Conservation (phyloP, 2,329 filamentous ascomycete genomes). For the Fusarium clavum region DNA sequence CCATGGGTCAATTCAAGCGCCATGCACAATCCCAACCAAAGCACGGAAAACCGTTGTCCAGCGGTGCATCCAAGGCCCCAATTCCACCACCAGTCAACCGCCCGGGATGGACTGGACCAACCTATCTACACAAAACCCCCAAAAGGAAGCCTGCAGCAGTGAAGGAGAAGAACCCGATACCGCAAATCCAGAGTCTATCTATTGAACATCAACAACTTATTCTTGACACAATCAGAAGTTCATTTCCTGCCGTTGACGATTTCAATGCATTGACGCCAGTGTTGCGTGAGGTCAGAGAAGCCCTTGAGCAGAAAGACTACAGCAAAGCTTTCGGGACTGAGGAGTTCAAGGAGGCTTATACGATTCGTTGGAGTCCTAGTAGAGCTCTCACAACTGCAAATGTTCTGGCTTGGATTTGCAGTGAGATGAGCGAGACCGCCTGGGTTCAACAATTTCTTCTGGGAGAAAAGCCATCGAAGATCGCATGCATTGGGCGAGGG, state of each 20-base stretch:
- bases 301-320: constrained; percentile 16
- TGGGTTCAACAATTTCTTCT: constrained; percentile 5
- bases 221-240: constrained; percentile 17
- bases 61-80: constrained; percentile 15
- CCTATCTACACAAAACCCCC: constrained; percentile 11
- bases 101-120: constrained; percentile 16
- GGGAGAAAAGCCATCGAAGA: not conserved
- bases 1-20: constrained; percentile 13
- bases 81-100: constrained; percentile 14
- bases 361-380: constrained; percentile 13
- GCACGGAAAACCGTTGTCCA: constrained; percentile 2
- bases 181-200: constrained; percentile 3
- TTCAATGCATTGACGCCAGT: constrained; percentile 3
- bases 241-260: constrained; percentile 6
- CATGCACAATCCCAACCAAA: constrained; percentile 20
- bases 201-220: constrained; percentile 7
- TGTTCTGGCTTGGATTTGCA: constrained; percentile 16
- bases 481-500: constrained; percentile 3
- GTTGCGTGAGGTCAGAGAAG: constrained; percentile 9
- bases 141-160: constrained; percentile 1
- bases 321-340: not conserved
- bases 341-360: constrained; percentile 11
- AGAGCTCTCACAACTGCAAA: constrained; percentile 3
- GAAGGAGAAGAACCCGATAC: not conserved
- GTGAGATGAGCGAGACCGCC: not conserved